phyloP scores from a whole-genome alignment of 352 stramenopile genomes.

The Phytophthora tubulina region DNA sequence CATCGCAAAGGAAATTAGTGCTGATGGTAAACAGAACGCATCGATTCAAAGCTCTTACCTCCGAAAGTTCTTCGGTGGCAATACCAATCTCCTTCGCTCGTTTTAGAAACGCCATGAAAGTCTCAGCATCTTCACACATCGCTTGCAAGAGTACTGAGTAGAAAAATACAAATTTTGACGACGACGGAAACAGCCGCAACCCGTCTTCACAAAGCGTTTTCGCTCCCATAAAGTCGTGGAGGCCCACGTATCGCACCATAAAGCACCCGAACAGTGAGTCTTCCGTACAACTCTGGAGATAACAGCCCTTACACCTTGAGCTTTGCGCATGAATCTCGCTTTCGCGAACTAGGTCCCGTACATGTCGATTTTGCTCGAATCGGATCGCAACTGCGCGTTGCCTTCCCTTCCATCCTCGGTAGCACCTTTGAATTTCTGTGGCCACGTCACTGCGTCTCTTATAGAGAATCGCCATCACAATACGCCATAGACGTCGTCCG shows the following conservation, averaged over 20 bases:
- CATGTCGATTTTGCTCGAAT: slow-evolving; percentile 55
- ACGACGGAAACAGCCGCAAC: slow-evolving; percentile 48
- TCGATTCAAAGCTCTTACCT: slow-evolving; percentile 37
- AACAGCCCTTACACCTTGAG: slow-evolving; percentile 43
- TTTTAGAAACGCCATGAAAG: slow-evolving; percentile 46
- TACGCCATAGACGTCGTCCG: slow-evolving; percentile 52
- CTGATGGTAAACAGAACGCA: not conserved
- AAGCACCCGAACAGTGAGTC: slow-evolving; percentile 59
- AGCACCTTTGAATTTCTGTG: slow-evolving; percentile 50
- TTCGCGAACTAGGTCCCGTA: slow-evolving; percentile 35
- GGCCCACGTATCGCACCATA: slow-evolving; percentile 57
- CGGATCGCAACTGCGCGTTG: slow-evolving; percentile 31
- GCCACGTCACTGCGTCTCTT: slow-evolving; percentile 40
- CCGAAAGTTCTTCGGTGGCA: slow-evolving; percentile 36
- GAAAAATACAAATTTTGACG: slow-evolving; percentile 52
- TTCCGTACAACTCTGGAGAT: slow-evolving; percentile 43
- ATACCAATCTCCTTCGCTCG: slow-evolving; percentile 29
- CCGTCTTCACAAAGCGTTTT: slow-evolving; percentile 49
- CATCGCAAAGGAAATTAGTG: slow-evolving; percentile 3
- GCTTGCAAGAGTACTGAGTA: slow-evolving; percentile 52
- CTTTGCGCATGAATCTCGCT: slow-evolving; percentile 32
- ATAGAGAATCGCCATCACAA: slow-evolving; percentile 49
- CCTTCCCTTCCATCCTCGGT: slow-evolving; percentile 51
- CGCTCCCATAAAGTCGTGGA: slow-evolving; percentile 58
- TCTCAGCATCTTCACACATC: slow-evolving; percentile 55